A percentile compares a stretch with the other conserved stretches of the same genome.
phyloP scores from a whole-genome alignment of 108 stramenopile species.

The Parietichytrium sp. region DNA sequence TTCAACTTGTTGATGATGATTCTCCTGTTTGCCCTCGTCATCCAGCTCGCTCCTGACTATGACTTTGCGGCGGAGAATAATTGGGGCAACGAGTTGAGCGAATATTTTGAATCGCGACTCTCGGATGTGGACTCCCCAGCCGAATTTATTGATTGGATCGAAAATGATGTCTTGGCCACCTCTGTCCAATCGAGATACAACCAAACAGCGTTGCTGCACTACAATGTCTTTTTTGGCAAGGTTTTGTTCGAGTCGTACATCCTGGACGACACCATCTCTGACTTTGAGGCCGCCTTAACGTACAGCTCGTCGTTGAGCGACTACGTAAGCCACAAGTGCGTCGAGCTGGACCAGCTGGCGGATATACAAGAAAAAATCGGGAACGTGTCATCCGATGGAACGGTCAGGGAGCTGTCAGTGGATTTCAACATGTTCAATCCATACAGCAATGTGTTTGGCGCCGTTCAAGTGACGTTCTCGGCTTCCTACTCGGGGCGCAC shows the following conservation, averaged over 20 bases:
- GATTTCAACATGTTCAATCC: slow-evolving; percentile 28
- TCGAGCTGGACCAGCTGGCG: not conserved
- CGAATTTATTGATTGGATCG: not conserved
- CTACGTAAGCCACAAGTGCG: not conserved
- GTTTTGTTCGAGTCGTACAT: not conserved
- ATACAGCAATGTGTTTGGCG: not conserved
- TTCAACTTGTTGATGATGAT: not conserved
- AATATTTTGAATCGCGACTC: not conserved
- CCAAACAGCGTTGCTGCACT: not conserved
- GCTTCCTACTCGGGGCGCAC: not conserved
- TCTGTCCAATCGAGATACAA: not conserved
- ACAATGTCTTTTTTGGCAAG: not conserved
- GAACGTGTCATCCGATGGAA: not conserved
- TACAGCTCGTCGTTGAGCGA: not conserved
- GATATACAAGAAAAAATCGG: not conserved
- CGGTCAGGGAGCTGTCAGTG: not conserved
- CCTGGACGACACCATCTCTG: not conserved
- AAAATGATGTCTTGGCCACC: not conserved
- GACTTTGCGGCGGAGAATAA: not conserved
- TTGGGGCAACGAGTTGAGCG: not conserved
- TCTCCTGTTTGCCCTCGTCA: not conserved
- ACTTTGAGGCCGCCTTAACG: not conserved
- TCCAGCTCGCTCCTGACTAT: slow-evolving; percentile 35
- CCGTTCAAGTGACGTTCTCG: not conserved
- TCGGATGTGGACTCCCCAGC: not conserved